Base-by-base conservation (phyloP, 2,329 filamentous ascomycete genomes). In the Polychaeton citri region DNA sequence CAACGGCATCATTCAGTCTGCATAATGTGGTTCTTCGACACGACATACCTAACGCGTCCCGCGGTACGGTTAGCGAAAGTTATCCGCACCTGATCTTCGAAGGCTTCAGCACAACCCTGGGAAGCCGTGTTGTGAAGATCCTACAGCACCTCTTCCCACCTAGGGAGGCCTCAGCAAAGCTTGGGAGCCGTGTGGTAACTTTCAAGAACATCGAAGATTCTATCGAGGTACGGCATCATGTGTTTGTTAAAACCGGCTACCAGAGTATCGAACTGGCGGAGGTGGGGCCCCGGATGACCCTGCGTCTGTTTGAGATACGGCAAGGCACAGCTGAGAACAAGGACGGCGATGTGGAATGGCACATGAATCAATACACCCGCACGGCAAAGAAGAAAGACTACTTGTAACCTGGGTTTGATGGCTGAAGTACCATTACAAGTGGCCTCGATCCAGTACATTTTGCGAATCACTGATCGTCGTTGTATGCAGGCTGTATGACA, bases 81-180 rank as follows among this genome's bases (percentile, higher is more conserved):
- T 98, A 95, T 50, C 90, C 90, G 0, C 88, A 96, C 53, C 68
- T 98, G 2, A 83, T 98, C 43, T 96, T 98, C 50, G 90, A 98
- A 52, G 86, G 86, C 2, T 96, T 98, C 62, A 81, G 72, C 4
- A 85, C 81, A 5, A 73, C 72, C 21, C 65, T 96, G 5, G 90
- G 90, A 37, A 71, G 78, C 50, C 74, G 90, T 13, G 77, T 95
- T 12, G 81, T 86, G 35, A 87, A 92, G 57, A 82, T 96, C 10
- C 60, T 98, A 30, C 93, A 96, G 60, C 88, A 98, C 49, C 64
- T 95, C 2, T 98, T 95, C 52, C 90, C 90, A 5, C 90, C 92
- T 0, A 71, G 87, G 36, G 88, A 95, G 50, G 69, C 75, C 1
- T 70, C 76, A 21, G 83, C 78, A 52, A 93, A 92, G 59, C 68